Conservation (phyloP, 441 rosid genomes). For the Pelargonium fulgidum region DNA sequence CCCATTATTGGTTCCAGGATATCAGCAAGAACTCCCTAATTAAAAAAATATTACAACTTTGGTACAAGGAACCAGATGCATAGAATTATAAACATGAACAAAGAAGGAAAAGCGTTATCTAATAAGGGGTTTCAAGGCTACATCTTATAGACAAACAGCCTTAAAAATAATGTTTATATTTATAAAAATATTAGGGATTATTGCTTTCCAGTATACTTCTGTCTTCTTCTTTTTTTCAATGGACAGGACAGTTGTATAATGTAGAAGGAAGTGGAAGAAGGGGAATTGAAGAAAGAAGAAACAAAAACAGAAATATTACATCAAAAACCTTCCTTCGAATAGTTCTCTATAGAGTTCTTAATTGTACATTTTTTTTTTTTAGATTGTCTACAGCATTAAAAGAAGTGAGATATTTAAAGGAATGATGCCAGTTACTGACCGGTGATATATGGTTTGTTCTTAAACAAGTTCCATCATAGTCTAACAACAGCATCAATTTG, state of each 20-base stretch:
- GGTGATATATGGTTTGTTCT: not conserved
- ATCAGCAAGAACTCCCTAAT: slow-evolving; percentile 90
- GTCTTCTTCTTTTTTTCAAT: not conserved
- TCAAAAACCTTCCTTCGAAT: not conserved
- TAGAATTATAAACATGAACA: not conserved
- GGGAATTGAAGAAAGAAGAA: not conserved
- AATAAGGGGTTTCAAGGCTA: not conserved
- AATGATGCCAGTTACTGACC: not conserved
- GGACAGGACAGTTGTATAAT: not conserved
- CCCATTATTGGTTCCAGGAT: slow-evolving; percentile 97
- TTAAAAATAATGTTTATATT: not conserved
- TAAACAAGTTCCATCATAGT: not conserved
- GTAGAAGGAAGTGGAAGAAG: not conserved
- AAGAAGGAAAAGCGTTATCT: not conserved
- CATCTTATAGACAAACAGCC: not conserved
- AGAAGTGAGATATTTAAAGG: not conserved
- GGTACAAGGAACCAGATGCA: slow-evolving; percentile 2
- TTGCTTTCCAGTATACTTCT: not conserved
- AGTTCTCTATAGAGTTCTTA: not conserved
- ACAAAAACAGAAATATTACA: not conserved
- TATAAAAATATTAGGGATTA: not conserved
- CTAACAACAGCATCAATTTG: too few relatives aligned
- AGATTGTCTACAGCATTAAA: not conserved
- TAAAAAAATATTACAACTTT: slow-evolving; percentile 17
- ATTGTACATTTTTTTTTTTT: not conserved